Percentiles rank a stretch among this genome's conserved stretches.
phyloP scores from a whole-genome alignment of 116 monocot species.

The Posidonia oceanica region DNA sequence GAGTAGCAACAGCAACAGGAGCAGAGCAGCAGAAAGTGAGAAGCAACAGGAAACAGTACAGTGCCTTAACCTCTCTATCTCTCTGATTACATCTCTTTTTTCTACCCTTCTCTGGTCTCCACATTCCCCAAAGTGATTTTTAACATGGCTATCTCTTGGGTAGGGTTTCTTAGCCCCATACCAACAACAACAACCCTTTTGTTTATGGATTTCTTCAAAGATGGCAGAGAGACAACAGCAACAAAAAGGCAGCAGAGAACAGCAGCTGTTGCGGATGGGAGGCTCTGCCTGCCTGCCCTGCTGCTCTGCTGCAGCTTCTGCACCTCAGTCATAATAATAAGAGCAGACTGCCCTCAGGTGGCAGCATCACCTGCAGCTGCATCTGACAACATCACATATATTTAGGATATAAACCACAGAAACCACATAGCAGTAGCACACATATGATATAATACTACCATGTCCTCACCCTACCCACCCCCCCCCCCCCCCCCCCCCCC shows the following conservation, averaged over 20 bases:
- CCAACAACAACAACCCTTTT: constrained; percentile 11
- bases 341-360: constrained; percentile 30
- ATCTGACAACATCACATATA: constrained; percentile 7
- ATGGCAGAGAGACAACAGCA: constrained; percentile 20
- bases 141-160: background rate
- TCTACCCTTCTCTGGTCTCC: background rate
- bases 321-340: constrained; percentile 29
- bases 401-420: background rate
- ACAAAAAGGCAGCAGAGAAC: constrained; percentile 29
- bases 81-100: background rate
- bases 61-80: background rate
- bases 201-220: constrained; percentile 21
- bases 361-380: constrained; percentile 26
- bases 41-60: background rate
- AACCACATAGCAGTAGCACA: background rate
- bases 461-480: constrained; percentile 3
- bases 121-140: constrained; percentile 1
- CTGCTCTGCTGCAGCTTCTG: constrained; percentile 12
- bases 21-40: background rate
- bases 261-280: constrained; percentile 19
- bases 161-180: background rate
- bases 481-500: background rate
- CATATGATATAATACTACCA: background rate
- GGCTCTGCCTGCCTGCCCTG: constrained; percentile 5
- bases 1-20: too few species aligned